Percentiles rank a stretch among this genome's conserved stretches.
Evolutionary conservation across 2,329 filamentous ascomycete species (phyloP).

Genomic region (Daldinia sp.): DNA sequence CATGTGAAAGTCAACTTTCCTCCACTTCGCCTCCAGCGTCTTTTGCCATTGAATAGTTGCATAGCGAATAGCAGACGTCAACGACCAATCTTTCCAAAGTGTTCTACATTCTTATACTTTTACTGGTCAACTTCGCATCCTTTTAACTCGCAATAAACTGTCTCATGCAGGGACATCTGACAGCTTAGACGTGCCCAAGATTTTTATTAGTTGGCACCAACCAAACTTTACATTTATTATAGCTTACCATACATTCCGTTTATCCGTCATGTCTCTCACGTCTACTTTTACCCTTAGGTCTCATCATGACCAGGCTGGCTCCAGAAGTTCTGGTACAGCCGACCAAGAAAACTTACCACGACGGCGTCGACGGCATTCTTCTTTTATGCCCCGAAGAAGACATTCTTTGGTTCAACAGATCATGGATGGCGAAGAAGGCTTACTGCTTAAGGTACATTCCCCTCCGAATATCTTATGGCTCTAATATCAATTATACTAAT

Average conservation of each 20-base stretch:
- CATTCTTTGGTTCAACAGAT: constrained; percentile 70
- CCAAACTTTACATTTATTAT: constrained; percentile 13
- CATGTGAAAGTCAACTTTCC: constrained; percentile 43
- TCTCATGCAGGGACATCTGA: constrained; percentile 39
- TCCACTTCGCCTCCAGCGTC: constrained; percentile 26
- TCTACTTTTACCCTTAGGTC: constrained; percentile 49
- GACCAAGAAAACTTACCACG: constrained; percentile 49
- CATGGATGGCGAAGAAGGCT: constrained; percentile 72
- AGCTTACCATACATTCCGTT: constrained; percentile 12
- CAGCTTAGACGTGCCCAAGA: constrained; percentile 27
- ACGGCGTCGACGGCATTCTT: constrained; percentile 67
- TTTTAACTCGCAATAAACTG: constrained; percentile 18
- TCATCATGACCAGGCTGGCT: constrained; percentile 53
- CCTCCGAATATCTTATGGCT: neutral
- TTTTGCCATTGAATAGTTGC: constrained; percentile 30
- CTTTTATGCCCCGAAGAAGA: constrained; percentile 65
- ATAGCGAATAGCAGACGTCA: constrained; percentile 3
- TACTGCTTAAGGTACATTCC: constrained; percentile 66
- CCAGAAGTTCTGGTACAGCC: constrained; percentile 58
- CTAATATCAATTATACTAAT: constrained; percentile 24
- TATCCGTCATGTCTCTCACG: constrained; percentile 49
- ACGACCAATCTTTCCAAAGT: constrained; percentile 32
- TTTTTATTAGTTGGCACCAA: constrained; percentile 37
- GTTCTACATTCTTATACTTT: constrained; percentile 25
- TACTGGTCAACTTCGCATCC: constrained; percentile 32